A percentile compares a stretch with the other conserved stretches of the same genome.
Conservation (phyloP, 352 stramenopile species). For the Aphanomyces invadans region DNA sequence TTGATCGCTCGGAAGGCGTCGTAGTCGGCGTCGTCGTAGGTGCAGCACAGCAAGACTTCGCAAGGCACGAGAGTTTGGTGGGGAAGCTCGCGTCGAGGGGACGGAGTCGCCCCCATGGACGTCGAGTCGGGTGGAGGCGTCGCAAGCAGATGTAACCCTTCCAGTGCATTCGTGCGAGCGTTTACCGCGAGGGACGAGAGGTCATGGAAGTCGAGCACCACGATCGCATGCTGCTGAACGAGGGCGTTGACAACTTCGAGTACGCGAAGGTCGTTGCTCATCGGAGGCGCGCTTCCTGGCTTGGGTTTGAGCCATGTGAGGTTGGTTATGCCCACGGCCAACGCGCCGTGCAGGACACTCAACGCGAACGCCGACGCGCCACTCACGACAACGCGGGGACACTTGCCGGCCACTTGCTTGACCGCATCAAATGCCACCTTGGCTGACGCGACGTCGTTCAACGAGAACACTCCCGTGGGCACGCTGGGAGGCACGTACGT, state of each 20-base stretch:
- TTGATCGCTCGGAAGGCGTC: constrained; percentile 88
- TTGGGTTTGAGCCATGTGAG: constrained; percentile 47
- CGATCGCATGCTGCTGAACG: constrained; percentile 29
- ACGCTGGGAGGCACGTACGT: constrained; percentile 26
- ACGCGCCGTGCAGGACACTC: constrained; percentile 51
- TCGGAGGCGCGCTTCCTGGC: neutral
- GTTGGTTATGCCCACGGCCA: constrained; percentile 36
- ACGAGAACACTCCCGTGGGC: constrained; percentile 24
- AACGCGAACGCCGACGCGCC: constrained; percentile 57
- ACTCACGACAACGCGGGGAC: constrained; percentile 43
- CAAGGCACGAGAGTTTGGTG: constrained; percentile 36
- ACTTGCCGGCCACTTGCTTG: constrained; percentile 13
- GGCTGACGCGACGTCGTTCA: constrained; percentile 25
- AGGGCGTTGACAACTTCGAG: constrained; percentile 13
- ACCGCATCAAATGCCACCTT: constrained; percentile 27
- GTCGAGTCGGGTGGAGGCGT: neutral
- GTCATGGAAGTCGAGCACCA: constrained; percentile 40
- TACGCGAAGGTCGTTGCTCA: constrained; percentile 29
- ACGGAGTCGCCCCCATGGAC: neutral
- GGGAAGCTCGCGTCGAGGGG: neutral
- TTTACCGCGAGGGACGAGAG: constrained; percentile 37
- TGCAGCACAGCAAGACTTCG: constrained; percentile 72
- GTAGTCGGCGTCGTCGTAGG: constrained; percentile 75
- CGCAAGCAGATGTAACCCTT: constrained; percentile 32
- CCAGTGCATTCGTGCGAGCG: constrained; percentile 33